Evolutionary conservation across 2,329 filamentous ascomycete genomes (phyloP).

Genomic region (Penicillium decumbens): DNA sequence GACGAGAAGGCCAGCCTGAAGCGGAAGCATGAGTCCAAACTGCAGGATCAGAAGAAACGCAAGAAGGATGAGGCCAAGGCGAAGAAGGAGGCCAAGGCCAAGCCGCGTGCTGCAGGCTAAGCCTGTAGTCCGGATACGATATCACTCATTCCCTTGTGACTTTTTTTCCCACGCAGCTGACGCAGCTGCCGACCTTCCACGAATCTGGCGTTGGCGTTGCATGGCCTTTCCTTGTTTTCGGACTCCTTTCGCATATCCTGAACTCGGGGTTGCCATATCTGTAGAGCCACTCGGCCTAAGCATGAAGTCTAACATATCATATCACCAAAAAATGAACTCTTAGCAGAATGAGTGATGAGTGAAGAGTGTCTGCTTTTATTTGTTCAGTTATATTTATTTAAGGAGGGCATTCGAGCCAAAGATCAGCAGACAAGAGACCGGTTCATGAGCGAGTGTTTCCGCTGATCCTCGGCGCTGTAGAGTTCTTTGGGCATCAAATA

Average conservation of each 20-base stretch:
- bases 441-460: neutral
- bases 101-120: conserved; percentile 64
- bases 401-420: neutral
- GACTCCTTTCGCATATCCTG: conserved; percentile 3
- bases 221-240: conserved; percentile 5
- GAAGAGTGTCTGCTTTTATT: neutral
- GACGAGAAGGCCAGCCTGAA: conserved; percentile 80
- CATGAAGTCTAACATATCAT: conserved; percentile 15
- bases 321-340: neutral
- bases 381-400: neutral
- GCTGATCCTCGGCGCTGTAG: conserved; percentile 11
- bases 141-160: neutral
- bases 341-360: neutral
- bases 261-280: neutral
- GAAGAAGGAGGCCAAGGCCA: conserved; percentile 85
- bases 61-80: conserved; percentile 91
- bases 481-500: neutral
- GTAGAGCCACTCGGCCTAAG: neutral
- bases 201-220: conserved; percentile 17
- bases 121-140: neutral
- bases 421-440: neutral
- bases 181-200: conserved; percentile 7
- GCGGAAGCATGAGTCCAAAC: conserved; percentile 88
- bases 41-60: conserved; percentile 91
- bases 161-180: neutral